Evolutionary conservation across 1,284 basidiomycete species (phyloP).

Genomic region (Xerocomus cyaneibrunnescens): DNA sequence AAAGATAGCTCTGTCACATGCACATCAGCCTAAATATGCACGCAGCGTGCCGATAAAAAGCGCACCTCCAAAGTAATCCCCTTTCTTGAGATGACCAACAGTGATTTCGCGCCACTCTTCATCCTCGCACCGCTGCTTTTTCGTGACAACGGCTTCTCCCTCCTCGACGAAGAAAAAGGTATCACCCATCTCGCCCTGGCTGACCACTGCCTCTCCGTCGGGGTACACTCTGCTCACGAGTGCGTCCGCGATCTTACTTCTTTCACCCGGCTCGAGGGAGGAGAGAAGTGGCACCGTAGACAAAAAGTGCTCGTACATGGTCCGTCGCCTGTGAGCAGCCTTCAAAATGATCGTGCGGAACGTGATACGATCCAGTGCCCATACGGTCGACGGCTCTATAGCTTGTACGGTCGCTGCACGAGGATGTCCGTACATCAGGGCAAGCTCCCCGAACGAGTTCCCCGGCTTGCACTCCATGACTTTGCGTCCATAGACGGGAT

Average conservation of each 20-base stretch:
- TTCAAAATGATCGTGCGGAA: slow-evolving; percentile 98
- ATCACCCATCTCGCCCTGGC: slow-evolving; percentile 92
- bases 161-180: slow-evolving; percentile 98
- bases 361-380: slow-evolving; percentile 95
- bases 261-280: slow-evolving; percentile 82
- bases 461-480: slow-evolving; percentile 87
- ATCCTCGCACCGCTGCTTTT: slow-evolving; percentile 60
- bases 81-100: slow-evolving; percentile 79
- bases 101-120: slow-evolving; percentile 62
- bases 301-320: slow-evolving; percentile 96
- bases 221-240: slow-evolving; percentile 82
- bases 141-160: slow-evolving; percentile 87
- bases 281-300: slow-evolving; percentile 89
- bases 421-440: slow-evolving; percentile 97
- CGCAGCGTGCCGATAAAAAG: slow-evolving; percentile 10
- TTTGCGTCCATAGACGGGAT: slow-evolving; percentile 74
- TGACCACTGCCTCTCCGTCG: slow-evolving; percentile 85
- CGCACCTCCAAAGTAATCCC: slow-evolving; percentile 98
- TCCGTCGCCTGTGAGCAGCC: slow-evolving; percentile 81
- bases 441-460: slow-evolving; percentile 93
- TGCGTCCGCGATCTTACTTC: slow-evolving; percentile 97
- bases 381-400: slow-evolving; percentile 81
- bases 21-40: slow-evolving; percentile 6
- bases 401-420: slow-evolving; percentile 93
- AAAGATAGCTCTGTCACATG: slow-evolving; percentile 69